Percentiles rank a stretch among this genome's conserved stretches.
Conservation (phyloP, 345 rosid species). For the Eucalyptus sp. region DNA sequence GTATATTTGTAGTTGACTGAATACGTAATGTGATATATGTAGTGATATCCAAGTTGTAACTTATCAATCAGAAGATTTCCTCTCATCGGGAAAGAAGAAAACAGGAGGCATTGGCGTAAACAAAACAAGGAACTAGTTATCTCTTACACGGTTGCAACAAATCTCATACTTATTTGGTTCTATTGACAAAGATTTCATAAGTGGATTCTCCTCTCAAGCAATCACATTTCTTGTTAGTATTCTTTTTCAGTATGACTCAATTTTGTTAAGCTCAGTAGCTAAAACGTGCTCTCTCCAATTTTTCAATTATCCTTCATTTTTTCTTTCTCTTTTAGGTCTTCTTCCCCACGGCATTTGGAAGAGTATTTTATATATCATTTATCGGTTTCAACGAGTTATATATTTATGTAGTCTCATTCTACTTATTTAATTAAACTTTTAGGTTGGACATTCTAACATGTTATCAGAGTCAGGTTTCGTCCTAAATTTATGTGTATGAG, state of each 20-base stretch:
- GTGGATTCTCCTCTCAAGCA: not conserved
- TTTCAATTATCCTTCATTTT: too few species aligned
- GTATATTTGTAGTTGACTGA: not conserved
- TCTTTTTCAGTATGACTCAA: not conserved
- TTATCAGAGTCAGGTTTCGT: fast-evolving
- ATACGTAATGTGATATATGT: not conserved
- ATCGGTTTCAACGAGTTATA: too few species aligned
- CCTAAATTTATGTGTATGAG: not conserved
- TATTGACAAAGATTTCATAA: not conserved
- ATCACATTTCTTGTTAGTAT: not conserved
- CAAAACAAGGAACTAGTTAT: not conserved
- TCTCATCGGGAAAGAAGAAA: not conserved
- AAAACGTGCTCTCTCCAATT: not conserved
- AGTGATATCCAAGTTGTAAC: not conserved
- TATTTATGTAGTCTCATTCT: fast-evolving
- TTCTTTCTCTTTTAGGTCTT: not conserved
- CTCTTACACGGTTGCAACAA: not conserved
- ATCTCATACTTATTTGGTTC: not conserved
- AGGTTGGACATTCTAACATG: not conserved
- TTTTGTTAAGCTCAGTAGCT: not conserved
- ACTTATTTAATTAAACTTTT: not conserved
- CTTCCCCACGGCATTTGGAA: not conserved
- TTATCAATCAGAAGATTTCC: not conserved
- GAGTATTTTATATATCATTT: not conserved
- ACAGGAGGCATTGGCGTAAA: not conserved